Percentiles rank a stretch among this genome's conserved stretches.
These are phyloP conservation scores for Phylloboletellus chloephorus DNA, from an alignment of 1,284 basidiomycete species.

Conservation along the genomic window DNA sequence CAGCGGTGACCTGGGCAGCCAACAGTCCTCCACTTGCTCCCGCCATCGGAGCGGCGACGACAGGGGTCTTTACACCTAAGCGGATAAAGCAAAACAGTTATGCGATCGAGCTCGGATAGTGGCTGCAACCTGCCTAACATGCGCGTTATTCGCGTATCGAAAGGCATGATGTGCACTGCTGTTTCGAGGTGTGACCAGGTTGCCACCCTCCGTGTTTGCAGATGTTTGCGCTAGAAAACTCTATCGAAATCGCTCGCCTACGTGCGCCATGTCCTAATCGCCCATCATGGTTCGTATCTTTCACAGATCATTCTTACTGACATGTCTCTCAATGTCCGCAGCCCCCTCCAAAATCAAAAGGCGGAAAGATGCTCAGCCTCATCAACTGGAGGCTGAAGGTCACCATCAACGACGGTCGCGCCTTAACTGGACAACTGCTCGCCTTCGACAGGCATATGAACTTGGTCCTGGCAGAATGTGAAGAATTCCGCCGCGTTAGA, in stretches of 20 bases:
- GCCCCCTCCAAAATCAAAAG: conserved; percentile 93
- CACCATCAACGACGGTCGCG: conserved; percentile 96
- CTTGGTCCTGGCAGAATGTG: conserved; percentile 94
- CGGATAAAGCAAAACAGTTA: conserved; percentile 1
- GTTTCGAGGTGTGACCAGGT: too few relatives aligned
- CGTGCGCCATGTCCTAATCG: conserved; percentile 25
- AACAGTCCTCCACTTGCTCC: conserved; percentile 56
- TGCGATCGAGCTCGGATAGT: neutral
- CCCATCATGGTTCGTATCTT: conserved; percentile 56
- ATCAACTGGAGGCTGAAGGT: conserved; percentile 98
- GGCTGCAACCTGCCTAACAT: conserved; percentile 26
- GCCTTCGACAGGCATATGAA: conserved; percentile 99
- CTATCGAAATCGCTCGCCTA: conserved; percentile 20
- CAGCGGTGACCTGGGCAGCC: conserved; percentile 56
- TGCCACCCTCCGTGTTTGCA: conserved; percentile 23
- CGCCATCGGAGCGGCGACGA: conserved; percentile 65
- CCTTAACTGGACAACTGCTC: conserved; percentile 96
- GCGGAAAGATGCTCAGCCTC: conserved; percentile 96
- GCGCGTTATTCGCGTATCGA: conserved; percentile 37
- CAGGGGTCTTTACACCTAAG: conserved; percentile 49
- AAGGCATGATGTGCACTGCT: conserved; percentile 18
- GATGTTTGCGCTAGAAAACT: conserved; percentile 21
- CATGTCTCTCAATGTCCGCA: conserved; percentile 26
- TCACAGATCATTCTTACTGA: conserved; percentile 13
- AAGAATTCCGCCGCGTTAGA: conserved; percentile 88